Evolutionary conservation across 192 early-diverging fungal genomes (phyloP), one percentile per base, ranked within the genome.

Genomic region (Podila horticola): DNA sequence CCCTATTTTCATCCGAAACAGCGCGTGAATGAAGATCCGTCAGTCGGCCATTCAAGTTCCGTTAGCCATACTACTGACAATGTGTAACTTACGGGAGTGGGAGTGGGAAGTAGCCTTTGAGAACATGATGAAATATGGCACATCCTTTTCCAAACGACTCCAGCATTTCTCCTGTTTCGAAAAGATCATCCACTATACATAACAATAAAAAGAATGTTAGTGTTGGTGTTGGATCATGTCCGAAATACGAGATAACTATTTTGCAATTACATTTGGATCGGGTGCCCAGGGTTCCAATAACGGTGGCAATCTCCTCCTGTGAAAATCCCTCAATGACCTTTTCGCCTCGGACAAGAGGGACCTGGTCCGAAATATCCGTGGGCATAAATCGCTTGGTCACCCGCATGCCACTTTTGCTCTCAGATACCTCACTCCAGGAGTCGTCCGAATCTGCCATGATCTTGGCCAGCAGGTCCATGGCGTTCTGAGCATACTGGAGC

Each of bases 281-380:
- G n/a, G 79, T 67, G 4, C 79, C 83, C 28, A 75, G 62, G n/a
- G 83, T 82, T 13, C 82, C 79, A 4, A 88, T 77, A 13, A 88
- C 84, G 1, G 85, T 79, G 5, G 84, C 74, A 30, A 88, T 83
- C 64, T 88, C 87, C 34, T 86, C 87, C n/a, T 85, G 59, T 3
- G 87, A 88, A 29, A 84, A 88, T 9, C 76, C 76, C 38, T 88
- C 87, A 9, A 88, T 86, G n/a, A 88, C 87, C 48, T 86, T 88
- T 26, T 83, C 75, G 8, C 77, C 84, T 66, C 86, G 84, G 26
- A 85, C 83, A 24, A 86, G 66, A 59, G 82, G 71, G 26, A 81
- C 82, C 29, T 86, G 84, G 13, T 86, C 82, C 11, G 85, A 83
- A 4, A 88, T 77, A 5, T 84, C 79, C 8, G 74, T 30, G 4